Evolutionary conservation across 345 rosid genomes (phyloP).

Genomic region (Eucalyptus sideroxylon): DNA sequence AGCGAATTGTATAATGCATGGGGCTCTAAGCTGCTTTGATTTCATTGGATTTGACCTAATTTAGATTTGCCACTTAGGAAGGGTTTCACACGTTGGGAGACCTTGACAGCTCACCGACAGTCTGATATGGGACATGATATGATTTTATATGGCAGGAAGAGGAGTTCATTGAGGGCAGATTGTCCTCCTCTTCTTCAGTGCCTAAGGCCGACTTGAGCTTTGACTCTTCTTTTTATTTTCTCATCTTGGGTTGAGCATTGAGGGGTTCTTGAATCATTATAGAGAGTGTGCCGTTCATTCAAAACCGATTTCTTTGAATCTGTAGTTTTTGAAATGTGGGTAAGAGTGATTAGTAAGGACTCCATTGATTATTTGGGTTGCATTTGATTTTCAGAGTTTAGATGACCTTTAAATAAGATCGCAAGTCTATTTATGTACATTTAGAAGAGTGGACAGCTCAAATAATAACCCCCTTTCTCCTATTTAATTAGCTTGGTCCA

Average conservation of each 20-base stretch:
- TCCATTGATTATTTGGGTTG: too few relatives aligned
- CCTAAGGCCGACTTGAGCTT: background rate
- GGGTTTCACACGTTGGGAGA: background rate
- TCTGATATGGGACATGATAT: background rate
- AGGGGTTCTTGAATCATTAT: background rate
- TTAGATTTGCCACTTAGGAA: background rate
- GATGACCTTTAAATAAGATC: background rate
- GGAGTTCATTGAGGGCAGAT: background rate
- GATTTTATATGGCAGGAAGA: background rate
- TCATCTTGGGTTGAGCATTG: background rate
- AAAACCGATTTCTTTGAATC: background rate
- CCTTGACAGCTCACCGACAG: background rate
- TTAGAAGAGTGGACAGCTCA: background rate
- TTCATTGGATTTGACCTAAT: background rate
- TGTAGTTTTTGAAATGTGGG: background rate
- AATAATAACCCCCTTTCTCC: background rate
- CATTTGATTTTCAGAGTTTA: background rate
- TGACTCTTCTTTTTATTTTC: background rate
- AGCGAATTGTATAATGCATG: background rate
- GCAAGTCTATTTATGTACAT: rapidly evolving
- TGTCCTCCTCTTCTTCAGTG: background rate
- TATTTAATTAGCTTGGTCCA: background rate
- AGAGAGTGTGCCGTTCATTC: background rate
- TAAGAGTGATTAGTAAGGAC: background rate
- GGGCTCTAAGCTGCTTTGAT: background rate